Evolutionary conservation across 2,329 filamentous ascomycete genomes (phyloP).

Genomic region (Fusarium newnesense): DNA sequence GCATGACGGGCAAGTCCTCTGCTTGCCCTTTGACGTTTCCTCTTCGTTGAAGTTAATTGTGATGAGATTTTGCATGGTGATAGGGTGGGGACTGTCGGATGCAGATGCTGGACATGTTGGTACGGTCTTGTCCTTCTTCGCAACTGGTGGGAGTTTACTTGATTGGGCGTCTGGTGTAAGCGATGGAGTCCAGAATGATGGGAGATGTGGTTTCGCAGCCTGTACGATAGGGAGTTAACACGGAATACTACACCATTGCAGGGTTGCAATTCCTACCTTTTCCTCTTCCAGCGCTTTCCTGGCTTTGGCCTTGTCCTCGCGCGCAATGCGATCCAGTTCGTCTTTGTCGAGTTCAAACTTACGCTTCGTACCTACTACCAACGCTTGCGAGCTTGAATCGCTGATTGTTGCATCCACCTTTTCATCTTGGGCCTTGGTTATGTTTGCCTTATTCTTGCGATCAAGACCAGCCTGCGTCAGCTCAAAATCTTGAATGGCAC

Average conservation of each 20-base stretch:
- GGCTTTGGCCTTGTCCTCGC: conserved; percentile 75
- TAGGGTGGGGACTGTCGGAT: conserved; percentile 72
- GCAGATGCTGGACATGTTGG: conserved; percentile 83
- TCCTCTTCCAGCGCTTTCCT: conserved; percentile 78
- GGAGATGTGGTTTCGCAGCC: conserved; percentile 73
- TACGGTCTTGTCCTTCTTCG: conserved; percentile 71
- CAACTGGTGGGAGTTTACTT: conserved; percentile 63
- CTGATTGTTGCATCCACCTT: background rate
- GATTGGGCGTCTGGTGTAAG: conserved; percentile 70
- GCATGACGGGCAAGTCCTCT: conserved; percentile 81
- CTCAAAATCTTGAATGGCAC: conserved; percentile 85
- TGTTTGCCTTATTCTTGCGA: conserved; percentile 48
- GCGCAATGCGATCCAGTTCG: conserved; percentile 76
- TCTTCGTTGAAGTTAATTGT: conserved; percentile 82
- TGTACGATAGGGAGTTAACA: conserved; percentile 46
- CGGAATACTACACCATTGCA: background rate
- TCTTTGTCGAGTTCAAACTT: conserved; percentile 81
- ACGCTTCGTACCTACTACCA: conserved; percentile 63
- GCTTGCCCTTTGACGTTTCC: conserved; percentile 57
- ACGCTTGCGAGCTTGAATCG: conserved; percentile 9
- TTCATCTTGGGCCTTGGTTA: conserved; percentile 51
- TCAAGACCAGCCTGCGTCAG: conserved; percentile 78
- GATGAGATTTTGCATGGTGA: conserved; percentile 82
- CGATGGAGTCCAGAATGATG: conserved; percentile 93
- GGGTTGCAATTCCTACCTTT: conserved; percentile 60